A percentile compares a stretch with the other conserved stretches of the same genome.
Evolutionary conservation across 352 stramenopile species (phyloP).

Genomic region (Peronospora destructor): DNA sequence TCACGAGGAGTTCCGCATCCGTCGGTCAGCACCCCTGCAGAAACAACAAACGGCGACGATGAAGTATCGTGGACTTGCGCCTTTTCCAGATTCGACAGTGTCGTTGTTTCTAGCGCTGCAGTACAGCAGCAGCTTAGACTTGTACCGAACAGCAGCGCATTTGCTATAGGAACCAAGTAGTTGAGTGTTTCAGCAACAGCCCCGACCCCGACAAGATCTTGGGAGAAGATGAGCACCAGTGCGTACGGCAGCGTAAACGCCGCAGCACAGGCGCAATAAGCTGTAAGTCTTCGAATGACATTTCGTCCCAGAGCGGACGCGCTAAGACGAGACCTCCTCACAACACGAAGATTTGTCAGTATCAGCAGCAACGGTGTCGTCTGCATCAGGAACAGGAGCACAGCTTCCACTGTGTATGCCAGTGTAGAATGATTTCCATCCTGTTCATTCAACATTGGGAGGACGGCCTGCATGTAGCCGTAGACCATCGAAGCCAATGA

Average conservation of each 20-base stretch:
- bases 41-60: constrained; percentile 27
- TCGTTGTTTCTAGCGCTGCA: constrained; percentile 1
- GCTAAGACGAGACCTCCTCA: constrained; percentile 43
- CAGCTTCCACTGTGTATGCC: constrained; percentile 41
- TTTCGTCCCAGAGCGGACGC: constrained; percentile 48
- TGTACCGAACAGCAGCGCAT: constrained; percentile 61
- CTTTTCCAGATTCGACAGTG: constrained; percentile 10
- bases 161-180: constrained; percentile 51
- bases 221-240: constrained; percentile 32
- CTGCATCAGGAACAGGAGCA: constrained; percentile 43
- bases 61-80: constrained; percentile 10
- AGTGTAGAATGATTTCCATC: constrained; percentile 2
- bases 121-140: constrained; percentile 49
- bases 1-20: constrained; percentile 8
- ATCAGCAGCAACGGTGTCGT: constrained; percentile 37
- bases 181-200: constrained; percentile 46
- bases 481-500: constrained; percentile 42
- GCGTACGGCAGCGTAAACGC: constrained; percentile 50
- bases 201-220: constrained; percentile 26
- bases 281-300: constrained; percentile 45
- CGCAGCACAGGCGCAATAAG: constrained; percentile 46
- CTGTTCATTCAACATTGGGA: constrained; percentile 21
- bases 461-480: constrained; percentile 42
- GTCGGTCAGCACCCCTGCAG: constrained; percentile 13
- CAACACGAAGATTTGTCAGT: constrained; percentile 41